A percentile compares a stretch with the other conserved stretches of the same genome.
These are phyloP conservation scores for Raphanus sativus DNA, from an alignment of 345 rosid species.

Conservation along the genomic window DNA sequence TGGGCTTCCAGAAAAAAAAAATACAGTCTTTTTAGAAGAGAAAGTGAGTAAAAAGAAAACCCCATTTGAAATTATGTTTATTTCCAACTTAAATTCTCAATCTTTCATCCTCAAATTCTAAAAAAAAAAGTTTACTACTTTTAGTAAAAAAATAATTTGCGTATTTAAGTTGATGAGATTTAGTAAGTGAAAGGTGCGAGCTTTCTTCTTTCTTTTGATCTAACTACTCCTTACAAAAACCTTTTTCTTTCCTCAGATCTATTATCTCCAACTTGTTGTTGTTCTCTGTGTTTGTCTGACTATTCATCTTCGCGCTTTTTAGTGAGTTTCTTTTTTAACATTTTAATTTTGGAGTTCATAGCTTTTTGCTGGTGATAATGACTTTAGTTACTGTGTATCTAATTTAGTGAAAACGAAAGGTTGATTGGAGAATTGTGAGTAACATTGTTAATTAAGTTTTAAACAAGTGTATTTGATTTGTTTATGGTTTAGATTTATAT, in stretches of 20 bases:
- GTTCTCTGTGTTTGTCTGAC: slow-evolving; percentile 2
- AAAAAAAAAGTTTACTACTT: slow-evolving; percentile 28
- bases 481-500: slow-evolving; percentile 18
- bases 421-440: slow-evolving; percentile 14
- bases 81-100: slow-evolving; percentile 32
- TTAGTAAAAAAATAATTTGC: slow-evolving; percentile 31
- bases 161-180: slow-evolving; percentile 33
- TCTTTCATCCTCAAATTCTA: slow-evolving; percentile 24
- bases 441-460: not conserved
- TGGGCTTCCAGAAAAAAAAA: slow-evolving; percentile 37
- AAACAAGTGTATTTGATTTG: not conserved
- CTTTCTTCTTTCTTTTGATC: slow-evolving; percentile 21
- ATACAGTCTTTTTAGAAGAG: slow-evolving; percentile 31
- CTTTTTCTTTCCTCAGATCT: slow-evolving; percentile 34
- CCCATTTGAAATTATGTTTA: slow-evolving; percentile 27
- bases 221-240: slow-evolving; percentile 11
- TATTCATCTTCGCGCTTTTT: not conserved
- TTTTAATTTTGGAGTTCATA: slow-evolving; percentile 8
- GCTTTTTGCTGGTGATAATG: slow-evolving; percentile 19
- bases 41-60: slow-evolving; percentile 20
- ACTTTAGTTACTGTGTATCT: slow-evolving; percentile 17
- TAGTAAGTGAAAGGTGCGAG: slow-evolving; percentile 31
- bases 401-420: not conserved
- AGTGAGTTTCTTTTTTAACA: not conserved
- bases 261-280: slow-evolving; percentile 9